Evolutionary conservation across 352 stramenopile species (phyloP), one percentile per base, ranked within the genome.

Genomic region (Globisporangium nunn): DNA sequence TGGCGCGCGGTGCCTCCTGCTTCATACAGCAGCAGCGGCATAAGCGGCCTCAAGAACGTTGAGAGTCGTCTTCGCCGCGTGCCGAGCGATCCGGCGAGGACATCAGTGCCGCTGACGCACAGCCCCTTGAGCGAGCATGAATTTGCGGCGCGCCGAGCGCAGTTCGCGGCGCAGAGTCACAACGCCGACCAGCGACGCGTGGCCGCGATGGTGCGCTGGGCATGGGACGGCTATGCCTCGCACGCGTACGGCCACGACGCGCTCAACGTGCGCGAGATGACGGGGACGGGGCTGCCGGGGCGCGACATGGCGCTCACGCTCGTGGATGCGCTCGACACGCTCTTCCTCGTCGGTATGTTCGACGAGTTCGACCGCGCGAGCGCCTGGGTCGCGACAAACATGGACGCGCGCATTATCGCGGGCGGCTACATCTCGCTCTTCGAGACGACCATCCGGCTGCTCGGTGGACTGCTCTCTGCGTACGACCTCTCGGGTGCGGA

Each of bases 251-350:
- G 81, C 51, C 65, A 78, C 53, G 81, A 92, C 66, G 84, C 80
- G 37, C 58, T 92, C 14, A 83, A 92, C 50, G 76, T 90, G 29
- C 67, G 72, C 47, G 71, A 63, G 11, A 84, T 88, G 66, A 74
- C 64, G 17, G 74, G 78, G 31, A 80, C 69, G 3, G 78, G 81
- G 0, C 54, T 87, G 49, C 71, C 71, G 1, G 64, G 66, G 35
- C 79, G 88, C 62, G 81, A 92, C 61, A 85, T 90, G 74, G 81
- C 81, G 8, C 74, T 90, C 54, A 90, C 81, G 30, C 70, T 93
- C 28, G 78, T 91, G 17, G 80, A 93, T 51, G 83, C 82, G 45
- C 68, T 93, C 31, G 82, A 93, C 54, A 91, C 82, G 51, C 66
- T 93, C 2, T 91, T 82, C 48, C 33, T 93, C 29, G 58, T 88